phyloP scores from a whole-genome alignment of 208 protist species.

The Leishmania tarentolae region DNA sequence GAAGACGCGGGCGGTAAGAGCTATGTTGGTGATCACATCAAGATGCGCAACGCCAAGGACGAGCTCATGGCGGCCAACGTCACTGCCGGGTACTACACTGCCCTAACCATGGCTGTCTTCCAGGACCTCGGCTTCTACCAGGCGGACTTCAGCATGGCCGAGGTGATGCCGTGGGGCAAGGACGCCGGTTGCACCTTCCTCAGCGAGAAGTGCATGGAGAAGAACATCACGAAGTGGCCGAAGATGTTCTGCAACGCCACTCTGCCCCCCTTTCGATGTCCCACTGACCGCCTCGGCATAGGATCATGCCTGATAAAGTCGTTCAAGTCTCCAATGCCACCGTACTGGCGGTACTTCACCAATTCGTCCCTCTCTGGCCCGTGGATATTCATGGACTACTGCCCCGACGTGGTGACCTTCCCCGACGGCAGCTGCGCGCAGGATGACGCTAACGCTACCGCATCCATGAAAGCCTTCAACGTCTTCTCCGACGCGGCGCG shows the following conservation, averaged over 20 bases:
- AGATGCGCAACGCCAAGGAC: conserved; percentile 72
- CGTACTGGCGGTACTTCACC: not conserved
- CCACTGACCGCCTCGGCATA: not conserved
- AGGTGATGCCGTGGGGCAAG: conserved; percentile 71
- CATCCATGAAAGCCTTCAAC: not conserved
- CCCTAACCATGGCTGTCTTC: conserved; percentile 81
- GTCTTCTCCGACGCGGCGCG: conserved; percentile 4
- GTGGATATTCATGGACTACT: not conserved
- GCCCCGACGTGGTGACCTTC: not conserved
- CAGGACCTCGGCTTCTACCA: conserved; percentile 83
- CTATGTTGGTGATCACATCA: conserved; percentile 73
- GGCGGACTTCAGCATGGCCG: conserved; percentile 58
- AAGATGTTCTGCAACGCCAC: conserved; percentile 53
- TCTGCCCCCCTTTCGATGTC: not conserved
- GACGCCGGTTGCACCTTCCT: conserved; percentile 62
- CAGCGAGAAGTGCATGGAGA: conserved; percentile 42
- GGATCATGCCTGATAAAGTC: not conserved
- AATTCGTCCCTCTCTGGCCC: not conserved
- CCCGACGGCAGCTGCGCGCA: not conserved
- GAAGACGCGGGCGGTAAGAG: conserved; percentile 43
- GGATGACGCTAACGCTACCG: not conserved
- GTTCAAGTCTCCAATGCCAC: not conserved
- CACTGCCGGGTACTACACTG: conserved; percentile 47
- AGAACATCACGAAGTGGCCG: conserved; percentile 34
- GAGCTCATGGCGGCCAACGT: conserved; percentile 77